phyloP scores from a whole-genome alignment of 2,329 filamentous ascomycete species.

The Alternaria conjuncta region DNA sequence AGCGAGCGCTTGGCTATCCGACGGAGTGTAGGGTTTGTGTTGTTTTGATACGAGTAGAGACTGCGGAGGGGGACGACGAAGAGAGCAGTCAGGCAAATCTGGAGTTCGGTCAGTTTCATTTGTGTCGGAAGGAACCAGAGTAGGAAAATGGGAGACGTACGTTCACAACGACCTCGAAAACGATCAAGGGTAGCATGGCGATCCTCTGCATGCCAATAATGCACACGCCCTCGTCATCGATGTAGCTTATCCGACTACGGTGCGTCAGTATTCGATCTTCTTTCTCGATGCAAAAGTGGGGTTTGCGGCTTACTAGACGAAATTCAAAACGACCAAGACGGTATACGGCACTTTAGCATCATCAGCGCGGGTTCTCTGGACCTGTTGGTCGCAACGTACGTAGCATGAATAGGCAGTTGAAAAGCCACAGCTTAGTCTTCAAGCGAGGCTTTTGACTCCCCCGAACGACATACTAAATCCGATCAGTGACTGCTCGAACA shows the following conservation, averaged over 20 bases:
- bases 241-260: conserved; percentile 62
- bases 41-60: conserved; percentile 62
- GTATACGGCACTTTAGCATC: conserved; percentile 34
- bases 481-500: background rate
- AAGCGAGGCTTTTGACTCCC: conserved; percentile 59
- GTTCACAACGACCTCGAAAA: conserved; percentile 67
- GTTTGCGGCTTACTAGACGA: conserved; percentile 60
- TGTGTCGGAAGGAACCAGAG: background rate
- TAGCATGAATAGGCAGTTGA: conserved; percentile 67
- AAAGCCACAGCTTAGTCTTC: conserved; percentile 64
- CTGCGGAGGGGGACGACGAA: conserved; percentile 67
- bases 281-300: background rate
- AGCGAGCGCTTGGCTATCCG: conserved; percentile 65
- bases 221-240: conserved; percentile 61
- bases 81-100: conserved; percentile 67
- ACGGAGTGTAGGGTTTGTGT: conserved; percentile 55
- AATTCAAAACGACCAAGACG: conserved; percentile 63
- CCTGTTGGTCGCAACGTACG: conserved; percentile 36
- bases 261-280: background rate
- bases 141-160: conserved; percentile 34
- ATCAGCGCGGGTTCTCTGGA: conserved; percentile 4
- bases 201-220: conserved; percentile 67
- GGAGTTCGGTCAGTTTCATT: background rate
- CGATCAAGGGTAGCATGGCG: conserved; percentile 67
- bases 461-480: conserved; percentile 62